These are phyloP conservation scores for Capronia americana DNA, from an alignment of 2,329 filamentous ascomycete genomes.

Conservation along the genomic window DNA sequence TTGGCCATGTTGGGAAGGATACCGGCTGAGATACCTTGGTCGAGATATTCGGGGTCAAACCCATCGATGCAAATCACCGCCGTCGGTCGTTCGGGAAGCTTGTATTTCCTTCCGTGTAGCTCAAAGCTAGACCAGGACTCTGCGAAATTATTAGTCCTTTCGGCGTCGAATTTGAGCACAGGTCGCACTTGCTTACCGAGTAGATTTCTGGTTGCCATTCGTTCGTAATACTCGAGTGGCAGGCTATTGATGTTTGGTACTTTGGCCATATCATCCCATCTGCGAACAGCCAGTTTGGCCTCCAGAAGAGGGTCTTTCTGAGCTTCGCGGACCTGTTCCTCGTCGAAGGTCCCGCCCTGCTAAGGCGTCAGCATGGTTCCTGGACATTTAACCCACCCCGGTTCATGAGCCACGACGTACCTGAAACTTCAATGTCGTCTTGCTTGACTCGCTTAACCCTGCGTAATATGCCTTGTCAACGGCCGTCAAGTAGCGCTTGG, in stretches of 20 bases:
- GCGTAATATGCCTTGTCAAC: constrained; percentile 42
- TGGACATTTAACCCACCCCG: neutral
- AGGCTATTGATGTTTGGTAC: constrained; percentile 38
- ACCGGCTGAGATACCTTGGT: constrained; percentile 45
- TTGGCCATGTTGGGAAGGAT: constrained; percentile 46
- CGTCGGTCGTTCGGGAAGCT: constrained; percentile 45
- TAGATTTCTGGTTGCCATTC: constrained; percentile 36
- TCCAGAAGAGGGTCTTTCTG: constrained; percentile 42
- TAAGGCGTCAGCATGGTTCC: neutral
- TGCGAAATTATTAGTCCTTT: constrained; percentile 7
- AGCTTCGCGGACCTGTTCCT: constrained; percentile 38
- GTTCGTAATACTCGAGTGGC: constrained; percentile 40
- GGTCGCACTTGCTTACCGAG: constrained; percentile 22
- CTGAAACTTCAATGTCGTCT: constrained; percentile 42
- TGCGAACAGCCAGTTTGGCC: constrained; percentile 41
- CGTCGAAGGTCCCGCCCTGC: constrained; percentile 41
- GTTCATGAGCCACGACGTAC: constrained; percentile 26
- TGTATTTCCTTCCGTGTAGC: constrained; percentile 45
- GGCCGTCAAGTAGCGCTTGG: constrained; percentile 43
- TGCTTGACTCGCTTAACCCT: constrained; percentile 43
- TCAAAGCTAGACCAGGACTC: constrained; percentile 36
- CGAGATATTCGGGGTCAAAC: constrained; percentile 53
- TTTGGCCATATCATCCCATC: constrained; percentile 43
- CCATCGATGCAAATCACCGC: constrained; percentile 54
- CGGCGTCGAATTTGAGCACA: neutral